Evolutionary conservation across 306 rosid species (phyloP), one percentile per base, ranked within the genome.

Genomic region (Casuarina equisetifolia): DNA sequence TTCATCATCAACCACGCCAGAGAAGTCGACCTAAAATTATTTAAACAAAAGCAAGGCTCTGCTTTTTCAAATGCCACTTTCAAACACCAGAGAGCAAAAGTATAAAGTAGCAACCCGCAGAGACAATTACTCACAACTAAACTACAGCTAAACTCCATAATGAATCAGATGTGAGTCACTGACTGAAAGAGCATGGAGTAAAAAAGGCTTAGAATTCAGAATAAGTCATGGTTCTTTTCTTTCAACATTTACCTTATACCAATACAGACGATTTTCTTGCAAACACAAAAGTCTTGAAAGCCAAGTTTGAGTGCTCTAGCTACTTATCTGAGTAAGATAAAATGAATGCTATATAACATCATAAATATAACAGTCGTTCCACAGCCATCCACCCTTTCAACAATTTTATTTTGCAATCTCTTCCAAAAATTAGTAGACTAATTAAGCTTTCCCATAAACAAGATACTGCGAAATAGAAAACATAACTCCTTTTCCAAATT

Each of bases 1-100:
- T 39, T 86, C 79, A 13, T 95, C 98, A 73, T 91, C 93, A 32
- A 95, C 91, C 70, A 76, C 77, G 70, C 98, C 98, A 4, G 98
- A 95, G 62, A 95, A 95, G 77, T 95, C 98, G 77, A 95, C 98
- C 98, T 92, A 81, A 16, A 44, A 42, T 48, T 55, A 73, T 69
- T 72, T 5, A 52, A 51, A 46, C 55, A 76, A 69, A 63, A 44
- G 53, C 51, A 11, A 36, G 70, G 13, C 7, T 59, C 32, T 0
- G 58, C 13, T 71, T 10, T 58, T 19, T 43, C 74, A 9, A 69
- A 58, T 39, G 46, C 51, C 52, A 66, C 71, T 16, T 2, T 66
- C 6, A 46, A 36, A 62, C 9, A 42, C 9, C 71, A 66, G 5
- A 66, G 40, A 17, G 5, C 15, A 40, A 66, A 42, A 17, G 15